Conservation (phyloP, 1,139 yeast species). For the Yamadazyma membranifaciens region DNA sequence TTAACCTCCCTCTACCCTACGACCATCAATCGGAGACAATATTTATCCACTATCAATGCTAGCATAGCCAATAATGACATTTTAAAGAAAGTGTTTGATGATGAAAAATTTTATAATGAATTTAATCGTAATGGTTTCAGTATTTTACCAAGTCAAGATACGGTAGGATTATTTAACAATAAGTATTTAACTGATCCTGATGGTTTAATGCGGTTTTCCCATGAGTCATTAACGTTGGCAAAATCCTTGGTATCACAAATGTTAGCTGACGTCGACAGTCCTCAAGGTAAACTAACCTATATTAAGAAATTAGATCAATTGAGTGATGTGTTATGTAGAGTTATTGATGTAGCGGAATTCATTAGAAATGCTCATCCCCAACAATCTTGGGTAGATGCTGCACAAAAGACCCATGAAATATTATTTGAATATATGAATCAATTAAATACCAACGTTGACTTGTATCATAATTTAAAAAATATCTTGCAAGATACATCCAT, state of each 20-base stretch:
- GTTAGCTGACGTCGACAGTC: constrained; percentile 40
- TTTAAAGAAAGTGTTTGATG: constrained; percentile 44
- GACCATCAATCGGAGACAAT: no score
- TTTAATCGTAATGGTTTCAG: constrained; percentile 18
- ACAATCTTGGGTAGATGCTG: constrained; percentile 66
- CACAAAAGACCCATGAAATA: constrained; percentile 84
- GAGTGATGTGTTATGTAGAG: constrained; percentile 87
- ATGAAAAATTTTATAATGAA: constrained; percentile 37
- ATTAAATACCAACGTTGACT: constrained; percentile 77
- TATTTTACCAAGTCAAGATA: not conserved
- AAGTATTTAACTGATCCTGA: constrained; percentile 64
- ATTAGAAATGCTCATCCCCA: constrained; percentile 87
- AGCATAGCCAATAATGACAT: not conserved
- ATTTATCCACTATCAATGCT: not conserved
- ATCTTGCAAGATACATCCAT: constrained; percentile 50
- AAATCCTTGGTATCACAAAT: constrained; percentile 57
- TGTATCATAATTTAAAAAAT: constrained; percentile 57
- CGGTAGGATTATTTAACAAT: constrained; percentile 68
- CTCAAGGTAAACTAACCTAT: constrained; percentile 49
- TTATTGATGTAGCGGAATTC: constrained; percentile 91
- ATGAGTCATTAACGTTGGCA: constrained; percentile 61
- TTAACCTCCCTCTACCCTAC: no score
- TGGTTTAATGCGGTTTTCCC: constrained; percentile 69
- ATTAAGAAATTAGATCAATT: constrained; percentile 75
- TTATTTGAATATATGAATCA: constrained; percentile 95